Conservation (phyloP, 352 stramenopile genomes). For the Phytophthora lateralis region DNA sequence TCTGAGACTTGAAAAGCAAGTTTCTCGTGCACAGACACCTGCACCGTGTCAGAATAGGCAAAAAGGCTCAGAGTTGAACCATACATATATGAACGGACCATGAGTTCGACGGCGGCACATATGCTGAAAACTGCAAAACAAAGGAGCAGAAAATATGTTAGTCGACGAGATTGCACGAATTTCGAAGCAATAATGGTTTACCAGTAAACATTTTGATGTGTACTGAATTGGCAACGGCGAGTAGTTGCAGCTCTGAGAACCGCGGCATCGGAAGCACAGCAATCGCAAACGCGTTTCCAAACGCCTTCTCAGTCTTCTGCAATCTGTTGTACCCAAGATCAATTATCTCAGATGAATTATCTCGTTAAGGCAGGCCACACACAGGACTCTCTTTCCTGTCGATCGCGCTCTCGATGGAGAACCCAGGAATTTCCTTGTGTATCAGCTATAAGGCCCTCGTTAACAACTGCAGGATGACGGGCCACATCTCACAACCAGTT, state of each 20-base stretch:
- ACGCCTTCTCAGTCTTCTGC: constrained; percentile 63
- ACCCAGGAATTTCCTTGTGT: constrained; percentile 39
- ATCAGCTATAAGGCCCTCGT: constrained; percentile 37
- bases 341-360: not conserved
- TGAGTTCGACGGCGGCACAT: constrained; percentile 45
- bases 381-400: constrained; percentile 37
- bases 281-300: constrained; percentile 61
- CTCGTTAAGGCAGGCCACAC: not conserved
- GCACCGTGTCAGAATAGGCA: constrained; percentile 1
- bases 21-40: constrained; percentile 68
- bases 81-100: constrained; percentile 36
- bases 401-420: constrained; percentile 45
- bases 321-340: constrained; percentile 28
- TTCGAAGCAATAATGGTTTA: constrained; percentile 14
- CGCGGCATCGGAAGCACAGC: constrained; percentile 49
- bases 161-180: not conserved
- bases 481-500: not conserved
- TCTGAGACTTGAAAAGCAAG: constrained; percentile 50
- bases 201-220: constrained; percentile 57
- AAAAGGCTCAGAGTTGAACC: not conserved
- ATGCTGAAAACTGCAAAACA: constrained; percentile 37
- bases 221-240: constrained; percentile 44
- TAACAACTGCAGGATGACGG: not conserved
- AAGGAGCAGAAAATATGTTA: not conserved
- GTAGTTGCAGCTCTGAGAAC: constrained; percentile 51